Conservation (phyloP, 192 early-diverging fungal species). For the Coemansia sp. region DNA sequence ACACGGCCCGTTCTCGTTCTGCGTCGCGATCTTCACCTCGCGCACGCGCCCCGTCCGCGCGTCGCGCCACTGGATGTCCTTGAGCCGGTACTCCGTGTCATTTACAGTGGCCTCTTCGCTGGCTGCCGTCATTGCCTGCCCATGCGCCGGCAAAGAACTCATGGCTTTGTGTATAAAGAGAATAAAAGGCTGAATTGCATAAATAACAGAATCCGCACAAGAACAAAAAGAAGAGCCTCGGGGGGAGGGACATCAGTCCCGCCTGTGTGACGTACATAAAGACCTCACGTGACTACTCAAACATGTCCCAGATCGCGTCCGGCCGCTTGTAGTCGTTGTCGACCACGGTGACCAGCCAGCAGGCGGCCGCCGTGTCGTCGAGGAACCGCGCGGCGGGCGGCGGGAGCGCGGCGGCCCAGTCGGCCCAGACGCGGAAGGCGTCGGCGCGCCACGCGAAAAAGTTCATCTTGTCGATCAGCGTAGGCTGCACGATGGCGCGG, state of each 20-base stretch:
- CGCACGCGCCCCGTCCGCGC: slow-evolving; percentile 39
- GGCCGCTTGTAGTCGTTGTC: slow-evolving; percentile 86
- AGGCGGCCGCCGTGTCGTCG: slow-evolving; percentile 64
- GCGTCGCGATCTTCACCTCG: slow-evolving; percentile 74
- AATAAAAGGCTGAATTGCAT: background rate
- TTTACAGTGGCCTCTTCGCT: slow-evolving; percentile 14
- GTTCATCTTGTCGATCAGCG: slow-evolving; percentile 84
- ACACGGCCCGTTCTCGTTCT: slow-evolving; percentile 93
- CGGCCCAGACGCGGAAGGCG: slow-evolving; percentile 87
- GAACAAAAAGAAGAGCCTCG: background rate
- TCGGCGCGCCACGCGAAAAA: slow-evolving; percentile 98
- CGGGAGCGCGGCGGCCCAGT: slow-evolving; percentile 81
- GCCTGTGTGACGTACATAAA: background rate
- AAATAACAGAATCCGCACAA: background rate
- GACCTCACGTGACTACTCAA: slow-evolving; percentile 2
- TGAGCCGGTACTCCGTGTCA: slow-evolving; percentile 68
- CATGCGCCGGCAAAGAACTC: no score
- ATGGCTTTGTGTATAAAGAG: background rate
- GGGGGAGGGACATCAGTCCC: background rate
- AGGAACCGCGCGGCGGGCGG: slow-evolving; percentile 52
- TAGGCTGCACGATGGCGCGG: slow-evolving; percentile 92
- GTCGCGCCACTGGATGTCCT: slow-evolving; percentile 66
- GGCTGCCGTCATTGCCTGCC: no score
- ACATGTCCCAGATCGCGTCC: slow-evolving; percentile 46
- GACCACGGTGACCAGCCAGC: slow-evolving; percentile 91